Base-by-base conservation (phyloP, 73 alveolate species). In the Stentor roeselii region DNA sequence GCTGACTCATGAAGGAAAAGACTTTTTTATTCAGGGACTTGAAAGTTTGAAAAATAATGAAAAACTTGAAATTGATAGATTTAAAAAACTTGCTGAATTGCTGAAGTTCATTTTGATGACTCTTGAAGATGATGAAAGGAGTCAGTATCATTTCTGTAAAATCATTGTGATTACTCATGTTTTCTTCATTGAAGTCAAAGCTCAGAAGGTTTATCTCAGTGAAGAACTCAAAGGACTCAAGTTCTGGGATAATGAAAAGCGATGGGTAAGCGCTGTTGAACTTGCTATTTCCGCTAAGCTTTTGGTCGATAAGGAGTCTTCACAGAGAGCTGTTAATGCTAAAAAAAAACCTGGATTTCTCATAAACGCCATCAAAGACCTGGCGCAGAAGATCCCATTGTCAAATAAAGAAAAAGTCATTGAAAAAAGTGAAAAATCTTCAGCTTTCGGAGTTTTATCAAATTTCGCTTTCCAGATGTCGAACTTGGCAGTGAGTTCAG, bases 261-360 rank as follows among this genome's bases (percentile, higher is more conserved):
- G 80, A 27, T 67, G 80, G 80, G 41, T 21, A 67, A 67, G 80
- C 37, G 80, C 80, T 0, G 34, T 67, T 34, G 50, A 67, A 67
- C 37, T 67, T 34, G 80, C 80, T 27, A 67, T 67, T 30, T 32
- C n/a, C 27, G n/a, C 80, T 21, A 67, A 67, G 34, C n/a, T 67
- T 67, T 21, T 21, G 34, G 80, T 32, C 37, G 80, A 67, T 2
- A 67, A 21, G 41, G 80, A 67, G 34, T 67, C 80, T 30, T 32
- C 34, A 1, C 41, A 21, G 27, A 67, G 34, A 2, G 41, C 11
- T 15, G 14, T n/a, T 21, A n/a, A 32, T n/a, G 41, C 42, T 11
- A n/a, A 34, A 21, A 67, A 32, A 67, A 21, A 32, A 40, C 37
- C 41, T 15, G 34, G 42, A 1, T 21, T 21, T 32, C 21, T 67